Base-by-base conservation (phyloP, 1,284 basidiomycete genomes). In the Abortiporus biennis region DNA sequence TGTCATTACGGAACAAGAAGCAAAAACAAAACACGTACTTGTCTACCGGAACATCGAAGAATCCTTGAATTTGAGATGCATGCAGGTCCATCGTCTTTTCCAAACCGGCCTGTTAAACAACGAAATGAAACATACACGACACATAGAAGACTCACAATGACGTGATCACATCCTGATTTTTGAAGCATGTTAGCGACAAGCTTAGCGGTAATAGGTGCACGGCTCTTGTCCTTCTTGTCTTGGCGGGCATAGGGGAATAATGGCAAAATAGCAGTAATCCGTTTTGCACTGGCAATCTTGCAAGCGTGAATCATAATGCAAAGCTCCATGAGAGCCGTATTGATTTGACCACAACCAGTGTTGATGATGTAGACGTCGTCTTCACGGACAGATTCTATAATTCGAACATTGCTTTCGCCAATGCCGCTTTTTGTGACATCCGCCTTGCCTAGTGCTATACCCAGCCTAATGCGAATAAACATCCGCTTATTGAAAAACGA, bases 301-400 rank as follows among this genome's bases (percentile, higher is more conserved):
- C 96, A 98, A 12, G 96, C 95, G 63, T 99, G 95, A 57, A 98
- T 96, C 94, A 99, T 98, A 64, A 99, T 99, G 63, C 95, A 95
- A 38, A 97, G 77, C 66, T 98, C 93, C 85, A 95, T 92, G 48
- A 96, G 76, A 38, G 90, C 76, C 13, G 90, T 93, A 66, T 92
- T 93, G 57, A 93, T 80, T 43, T 80, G 75, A 42, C 86, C 86
- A 59, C 85, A 89, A 9, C 88, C 89, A 23, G 93, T 95, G 70
- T 95, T 97, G 76, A 99, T 85, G 65, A 99, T 98, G 73, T 99
- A 99, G 44, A 99, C 96, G 65, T 99, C 96, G 66, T 92, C 90
- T 67, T 99, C 95, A 46, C 95, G 88, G 24, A 99, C 96, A 43
- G 90, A 93, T 68, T 99, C 96, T 45, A 78, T 76, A 60, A 99